phyloP scores from a whole-genome alignment of 164 flowering plant genomes.

The Tetrastigma voinierianum region DNA sequence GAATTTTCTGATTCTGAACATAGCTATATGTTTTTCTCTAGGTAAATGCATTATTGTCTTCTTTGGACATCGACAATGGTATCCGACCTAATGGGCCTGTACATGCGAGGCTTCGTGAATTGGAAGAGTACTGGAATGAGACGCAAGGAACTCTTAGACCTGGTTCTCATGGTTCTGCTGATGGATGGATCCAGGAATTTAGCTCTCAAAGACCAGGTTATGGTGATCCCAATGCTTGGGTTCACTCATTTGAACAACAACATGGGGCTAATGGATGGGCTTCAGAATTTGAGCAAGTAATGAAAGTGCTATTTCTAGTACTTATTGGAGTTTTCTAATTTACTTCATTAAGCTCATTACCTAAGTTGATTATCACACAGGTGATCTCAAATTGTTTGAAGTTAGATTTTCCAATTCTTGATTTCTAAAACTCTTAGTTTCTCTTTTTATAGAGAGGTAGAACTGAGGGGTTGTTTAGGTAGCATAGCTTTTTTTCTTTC shows the following conservation, averaged over 20 bases:
- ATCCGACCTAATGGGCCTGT: slow-evolving; percentile 50
- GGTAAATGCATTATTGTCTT: slow-evolving; percentile 79
- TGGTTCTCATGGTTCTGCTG: slow-evolving; percentile 45
- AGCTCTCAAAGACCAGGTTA: slow-evolving; percentile 40
- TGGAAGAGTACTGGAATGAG: slow-evolving; percentile 94
- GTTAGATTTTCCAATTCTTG: too few species aligned
- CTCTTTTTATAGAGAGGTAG: too few species aligned
- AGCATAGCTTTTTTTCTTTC: too few species aligned
- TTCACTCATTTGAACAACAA: slow-evolving; percentile 72
- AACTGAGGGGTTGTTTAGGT: too few species aligned
- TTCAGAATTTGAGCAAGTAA: slow-evolving; percentile 91
- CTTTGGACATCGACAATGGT: slow-evolving; percentile 81
- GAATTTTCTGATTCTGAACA: not conserved
- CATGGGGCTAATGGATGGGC: slow-evolving; percentile 92
- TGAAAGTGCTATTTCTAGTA: too few species aligned
- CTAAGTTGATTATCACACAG: too few species aligned
- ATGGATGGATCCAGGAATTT: slow-evolving; percentile 80
- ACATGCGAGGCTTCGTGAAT: slow-evolving; percentile 68
- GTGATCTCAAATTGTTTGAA: too few species aligned
- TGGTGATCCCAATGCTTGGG: slow-evolving; percentile 71
- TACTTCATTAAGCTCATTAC: too few species aligned
- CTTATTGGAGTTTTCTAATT: too few species aligned
- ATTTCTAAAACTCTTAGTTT: too few species aligned
- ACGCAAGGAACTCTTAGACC: slow-evolving; percentile 31
- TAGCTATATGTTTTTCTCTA: slow-evolving; percentile 25